Evolutionary conservation across 2,329 filamentous ascomycete genomes (phyloP).

Genomic region (Aspergillus japonicus): DNA sequence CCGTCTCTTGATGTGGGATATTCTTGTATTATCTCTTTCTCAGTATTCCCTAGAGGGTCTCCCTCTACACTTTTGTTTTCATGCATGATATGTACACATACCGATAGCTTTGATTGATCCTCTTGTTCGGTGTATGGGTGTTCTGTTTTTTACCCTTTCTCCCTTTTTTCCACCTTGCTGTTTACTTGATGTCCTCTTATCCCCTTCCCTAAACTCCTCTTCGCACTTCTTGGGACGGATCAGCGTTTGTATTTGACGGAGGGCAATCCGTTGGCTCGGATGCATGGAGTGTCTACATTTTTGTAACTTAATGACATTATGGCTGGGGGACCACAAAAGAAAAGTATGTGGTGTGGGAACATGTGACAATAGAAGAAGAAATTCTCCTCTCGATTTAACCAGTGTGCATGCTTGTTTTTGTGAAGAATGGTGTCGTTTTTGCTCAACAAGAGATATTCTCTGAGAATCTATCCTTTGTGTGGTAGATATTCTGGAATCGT

Average conservation of each 20-base stretch:
- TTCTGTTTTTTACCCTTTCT: conserved; percentile 27
- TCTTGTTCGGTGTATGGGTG: conserved; percentile 38
- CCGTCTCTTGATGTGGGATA: conserved; percentile 14
- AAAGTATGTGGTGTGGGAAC: conserved; percentile 35
- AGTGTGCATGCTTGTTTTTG: neutral
- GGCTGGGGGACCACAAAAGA: conserved; percentile 36
- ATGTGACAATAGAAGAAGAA: conserved; percentile 42
- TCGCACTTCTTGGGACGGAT: conserved; percentile 25
- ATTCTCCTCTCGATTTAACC: conserved; percentile 41
- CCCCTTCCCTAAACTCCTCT: conserved; percentile 15
- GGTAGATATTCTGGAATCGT: neutral
- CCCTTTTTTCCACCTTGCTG: conserved; percentile 13
- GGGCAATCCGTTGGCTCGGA: conserved; percentile 20
- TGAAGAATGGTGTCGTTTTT: neutral
- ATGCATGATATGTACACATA: conserved; percentile 41
- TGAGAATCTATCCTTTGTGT: neutral
- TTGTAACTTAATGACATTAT: conserved; percentile 43
- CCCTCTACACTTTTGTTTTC: conserved; percentile 27
- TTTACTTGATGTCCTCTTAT: conserved; percentile 14
- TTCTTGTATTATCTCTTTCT: conserved; percentile 22
- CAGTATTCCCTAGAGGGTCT: conserved; percentile 26
- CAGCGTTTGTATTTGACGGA: conserved; percentile 19
- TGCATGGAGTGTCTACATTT: conserved; percentile 33
- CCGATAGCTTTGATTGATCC: conserved; percentile 27
- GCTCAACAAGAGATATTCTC: neutral